Evolutionary conservation across 1,284 basidiomycete species (phyloP).

Genomic region (Tilletia walkeri): DNA sequence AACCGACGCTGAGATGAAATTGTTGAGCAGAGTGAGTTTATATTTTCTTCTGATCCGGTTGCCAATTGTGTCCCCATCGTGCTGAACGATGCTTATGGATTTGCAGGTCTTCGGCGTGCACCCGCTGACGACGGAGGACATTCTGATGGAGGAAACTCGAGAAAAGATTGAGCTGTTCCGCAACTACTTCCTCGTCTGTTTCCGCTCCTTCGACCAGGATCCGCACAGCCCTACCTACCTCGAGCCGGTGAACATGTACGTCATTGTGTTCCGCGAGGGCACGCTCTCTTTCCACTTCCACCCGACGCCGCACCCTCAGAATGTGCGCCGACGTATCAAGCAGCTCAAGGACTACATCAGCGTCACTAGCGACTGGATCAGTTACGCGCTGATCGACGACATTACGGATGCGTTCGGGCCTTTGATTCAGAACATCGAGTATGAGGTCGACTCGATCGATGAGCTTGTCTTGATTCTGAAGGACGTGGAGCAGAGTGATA

Average conservation of each 20-base stretch:
- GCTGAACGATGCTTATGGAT: conserved; percentile 19
- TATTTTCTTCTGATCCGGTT: neutral
- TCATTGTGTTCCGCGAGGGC: conserved; percentile 98
- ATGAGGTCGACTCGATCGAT: conserved; percentile 98
- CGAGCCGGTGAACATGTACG: conserved; percentile 99
- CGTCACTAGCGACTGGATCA: conserved; percentile 99
- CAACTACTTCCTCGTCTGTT: conserved; percentile 99
- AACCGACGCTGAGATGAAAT: conserved; percentile 97
- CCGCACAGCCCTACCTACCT: conserved; percentile 95
- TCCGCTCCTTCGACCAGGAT: conserved; percentile 98
- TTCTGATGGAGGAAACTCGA: conserved; percentile 97
- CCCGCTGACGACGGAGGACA: conserved; percentile 97
- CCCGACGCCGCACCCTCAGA: conserved; percentile 94
- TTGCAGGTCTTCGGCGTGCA: conserved; percentile 81
- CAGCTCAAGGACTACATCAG: conserved; percentile 99
- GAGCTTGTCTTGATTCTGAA: conserved; percentile 95
- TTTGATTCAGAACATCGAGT: conserved; percentile 96
- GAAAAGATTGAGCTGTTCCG: conserved; percentile 99
- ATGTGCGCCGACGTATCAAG: conserved; percentile 95
- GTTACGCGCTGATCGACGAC: conserved; percentile 98
- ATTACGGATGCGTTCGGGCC: conserved; percentile 99
- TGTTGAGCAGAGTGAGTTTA: conserved; percentile 65
- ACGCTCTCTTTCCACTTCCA: conserved; percentile 96
- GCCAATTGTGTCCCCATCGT: conserved; percentile 4
- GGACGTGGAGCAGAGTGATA: conserved; percentile 75